These are phyloP conservation scores for Mariannaea elegans DNA, from an alignment of 2,329 filamentous ascomycete genomes.

Conservation along the genomic window DNA sequence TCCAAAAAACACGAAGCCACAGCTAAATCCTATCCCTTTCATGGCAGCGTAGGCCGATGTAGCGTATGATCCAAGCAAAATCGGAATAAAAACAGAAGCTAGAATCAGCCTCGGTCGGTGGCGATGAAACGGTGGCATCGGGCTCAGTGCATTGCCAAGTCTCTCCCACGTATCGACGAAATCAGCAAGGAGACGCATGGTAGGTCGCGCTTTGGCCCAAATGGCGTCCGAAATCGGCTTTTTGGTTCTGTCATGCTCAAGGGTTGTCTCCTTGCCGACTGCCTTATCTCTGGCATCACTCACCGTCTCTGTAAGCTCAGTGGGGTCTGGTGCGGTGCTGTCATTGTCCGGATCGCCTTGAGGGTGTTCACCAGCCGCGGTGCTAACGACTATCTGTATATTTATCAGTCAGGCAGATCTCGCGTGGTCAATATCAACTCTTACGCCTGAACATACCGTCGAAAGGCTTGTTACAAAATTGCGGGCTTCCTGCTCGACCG, in stretches of 20 bases:
- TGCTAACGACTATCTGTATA: constrained; percentile 78
- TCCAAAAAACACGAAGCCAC: constrained; percentile 83
- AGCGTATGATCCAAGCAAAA: constrained; percentile 62
- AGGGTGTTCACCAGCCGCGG: constrained; percentile 80
- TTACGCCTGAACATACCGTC: constrained; percentile 47
- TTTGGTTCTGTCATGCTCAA: constrained; percentile 75
- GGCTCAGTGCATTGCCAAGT: constrained; percentile 66
- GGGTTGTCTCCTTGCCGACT: constrained; percentile 55
- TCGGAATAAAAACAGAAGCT: constrained; percentile 59
- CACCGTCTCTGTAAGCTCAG: constrained; percentile 48
- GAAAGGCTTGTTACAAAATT: constrained; percentile 79
- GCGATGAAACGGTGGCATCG: constrained; percentile 68
- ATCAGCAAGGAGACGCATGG: constrained; percentile 68
- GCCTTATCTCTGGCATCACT: constrained; percentile 53
- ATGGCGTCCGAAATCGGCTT: constrained; percentile 79
- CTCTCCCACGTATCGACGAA: constrained; percentile 61
- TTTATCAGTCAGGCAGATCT: constrained; percentile 44
- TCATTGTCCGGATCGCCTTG: constrained; percentile 67
- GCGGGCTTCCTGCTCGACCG: constrained; percentile 82
- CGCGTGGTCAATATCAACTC: background rate
- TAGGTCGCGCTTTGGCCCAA: constrained; percentile 77
- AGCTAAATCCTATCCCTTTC: constrained; percentile 71
- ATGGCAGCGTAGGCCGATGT: constrained; percentile 66
- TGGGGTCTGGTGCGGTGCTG: constrained; percentile 61
- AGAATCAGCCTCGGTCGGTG: constrained; percentile 63